phyloP scores from a whole-genome alignment of 2,329 filamentous ascomycete genomes.

The Neofusicoccum laricinum region DNA sequence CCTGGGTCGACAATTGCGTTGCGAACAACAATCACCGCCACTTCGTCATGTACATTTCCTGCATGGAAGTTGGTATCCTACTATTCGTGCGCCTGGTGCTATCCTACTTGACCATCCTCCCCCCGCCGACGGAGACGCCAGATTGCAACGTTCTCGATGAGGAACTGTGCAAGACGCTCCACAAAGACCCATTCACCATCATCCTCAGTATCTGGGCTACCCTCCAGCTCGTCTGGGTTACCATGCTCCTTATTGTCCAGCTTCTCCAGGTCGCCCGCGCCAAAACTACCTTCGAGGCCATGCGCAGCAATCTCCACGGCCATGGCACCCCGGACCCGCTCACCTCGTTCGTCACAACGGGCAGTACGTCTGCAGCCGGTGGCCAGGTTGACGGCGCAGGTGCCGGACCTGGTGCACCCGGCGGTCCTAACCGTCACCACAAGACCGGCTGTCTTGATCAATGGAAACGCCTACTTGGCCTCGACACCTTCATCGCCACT shows the following conservation, averaged over 20 bases:
- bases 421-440: conserved; percentile 57
- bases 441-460: conserved; percentile 68
- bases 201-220: conserved; percentile 75
- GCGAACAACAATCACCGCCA: conserved; percentile 95
- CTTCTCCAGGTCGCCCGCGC: conserved; percentile 88
- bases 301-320: conserved; percentile 72
- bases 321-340: conserved; percentile 57
- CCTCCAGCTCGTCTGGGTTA: conserved; percentile 89
- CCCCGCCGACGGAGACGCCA: conserved; percentile 3
- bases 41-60: conserved; percentile 86
- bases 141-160: conserved; percentile 72
- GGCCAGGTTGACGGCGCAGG: conserved; percentile 59
- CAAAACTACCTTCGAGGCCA: conserved; percentile 95
- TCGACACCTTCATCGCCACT: conserved; percentile 92
- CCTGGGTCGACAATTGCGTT: conserved; percentile 96
- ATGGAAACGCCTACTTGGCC: conserved; percentile 80
- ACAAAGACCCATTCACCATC: conserved; percentile 80
- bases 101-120: conserved; percentile 56
- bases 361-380: conserved; percentile 61
- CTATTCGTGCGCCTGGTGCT: conserved; percentile 70
- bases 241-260: conserved; percentile 95
- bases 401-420: conserved; percentile 52
- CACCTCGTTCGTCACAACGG: conserved; percentile 72
- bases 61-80: conserved; percentile 71
- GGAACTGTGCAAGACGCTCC: conserved; percentile 70